Conservation (phyloP, 139 green algal genomes). For the Deuterostichococcus epilithicus region DNA sequence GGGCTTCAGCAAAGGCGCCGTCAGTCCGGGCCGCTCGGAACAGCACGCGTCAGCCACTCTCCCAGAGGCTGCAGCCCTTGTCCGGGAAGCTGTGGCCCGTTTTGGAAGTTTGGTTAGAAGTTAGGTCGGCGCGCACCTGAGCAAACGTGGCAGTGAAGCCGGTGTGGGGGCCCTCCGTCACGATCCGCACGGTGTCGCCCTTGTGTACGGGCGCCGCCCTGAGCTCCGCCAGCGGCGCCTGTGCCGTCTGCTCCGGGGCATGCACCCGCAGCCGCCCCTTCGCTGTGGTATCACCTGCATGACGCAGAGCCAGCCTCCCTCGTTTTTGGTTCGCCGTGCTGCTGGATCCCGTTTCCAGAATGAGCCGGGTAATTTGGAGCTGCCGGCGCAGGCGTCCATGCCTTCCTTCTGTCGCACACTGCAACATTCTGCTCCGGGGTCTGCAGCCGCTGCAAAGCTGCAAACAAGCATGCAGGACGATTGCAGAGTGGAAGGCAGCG, state of each 20-base stretch:
- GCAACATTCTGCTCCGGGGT: too few relatives aligned
- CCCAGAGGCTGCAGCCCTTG: background rate
- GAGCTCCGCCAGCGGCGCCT: background rate
- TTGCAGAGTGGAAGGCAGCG: too few relatives aligned
- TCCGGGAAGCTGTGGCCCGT: too few relatives aligned
- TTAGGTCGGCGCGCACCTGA: too few relatives aligned
- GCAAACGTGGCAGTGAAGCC: background rate
- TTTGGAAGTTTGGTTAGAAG: too few relatives aligned
- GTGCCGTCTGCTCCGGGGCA: background rate
- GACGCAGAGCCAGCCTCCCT: too few relatives aligned
- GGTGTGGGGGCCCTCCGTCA: background rate
- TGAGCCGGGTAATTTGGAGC: background rate
- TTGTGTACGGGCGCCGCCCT: background rate
- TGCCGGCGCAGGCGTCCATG: too few relatives aligned
- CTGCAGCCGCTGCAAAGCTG: too few relatives aligned
- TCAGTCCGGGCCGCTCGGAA: too few relatives aligned
- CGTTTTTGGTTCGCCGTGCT: background rate
- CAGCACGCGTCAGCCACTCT: background rate
- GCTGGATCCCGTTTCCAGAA: too few relatives aligned
- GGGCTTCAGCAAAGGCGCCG: too few relatives aligned
- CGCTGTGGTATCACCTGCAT: background rate
- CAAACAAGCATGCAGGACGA: background rate
- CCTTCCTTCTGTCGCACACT: too few relatives aligned
- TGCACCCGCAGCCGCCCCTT: background rate
- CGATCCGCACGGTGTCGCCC: background rate